Percentiles rank a stretch among this genome's conserved stretches.
phyloP scores from a whole-genome alignment of 2,329 filamentous ascomycete genomes.

The Colletotrichum tofieldiae region DNA sequence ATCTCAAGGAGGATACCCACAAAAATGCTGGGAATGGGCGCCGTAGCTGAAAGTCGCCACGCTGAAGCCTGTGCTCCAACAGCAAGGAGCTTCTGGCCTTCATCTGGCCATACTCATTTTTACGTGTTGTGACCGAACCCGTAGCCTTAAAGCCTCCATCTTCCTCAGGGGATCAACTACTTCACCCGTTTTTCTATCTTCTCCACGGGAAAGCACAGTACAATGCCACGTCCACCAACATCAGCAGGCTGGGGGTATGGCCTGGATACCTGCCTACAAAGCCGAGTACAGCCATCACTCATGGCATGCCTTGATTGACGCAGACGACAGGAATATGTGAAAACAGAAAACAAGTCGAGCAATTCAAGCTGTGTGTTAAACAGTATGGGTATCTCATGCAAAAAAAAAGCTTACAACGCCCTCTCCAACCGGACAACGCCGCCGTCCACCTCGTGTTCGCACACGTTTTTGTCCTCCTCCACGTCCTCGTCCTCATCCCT shows the following conservation, averaged over 20 bases:
- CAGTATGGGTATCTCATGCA: constrained; percentile 33
- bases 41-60: no score
- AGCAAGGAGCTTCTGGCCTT: no score
- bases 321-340: neutral
- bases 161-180: no score
- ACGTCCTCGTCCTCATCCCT: constrained; percentile 50
- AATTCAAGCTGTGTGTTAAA: neutral
- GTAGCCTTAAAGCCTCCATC: no score
- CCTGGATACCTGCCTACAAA: neutral
- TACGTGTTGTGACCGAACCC: no score
- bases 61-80: no score
- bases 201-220: no score
- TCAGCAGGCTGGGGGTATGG: no score
- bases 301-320: neutral
- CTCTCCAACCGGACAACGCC: constrained; percentile 4
- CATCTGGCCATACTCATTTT: no score
- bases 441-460: neutral
- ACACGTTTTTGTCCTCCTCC: constrained; percentile 41
- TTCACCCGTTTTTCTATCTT: no score
- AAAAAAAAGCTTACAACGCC: constrained; percentile 12
- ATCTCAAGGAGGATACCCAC: no score
- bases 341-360: neutral
- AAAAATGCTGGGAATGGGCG: no score
- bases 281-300: neutral
- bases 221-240: neutral